Percentiles rank a stretch among this genome's conserved stretches.
Conservation (phyloP, 768 basidiomycete species). For the Hypsizygus marmoreus region DNA sequence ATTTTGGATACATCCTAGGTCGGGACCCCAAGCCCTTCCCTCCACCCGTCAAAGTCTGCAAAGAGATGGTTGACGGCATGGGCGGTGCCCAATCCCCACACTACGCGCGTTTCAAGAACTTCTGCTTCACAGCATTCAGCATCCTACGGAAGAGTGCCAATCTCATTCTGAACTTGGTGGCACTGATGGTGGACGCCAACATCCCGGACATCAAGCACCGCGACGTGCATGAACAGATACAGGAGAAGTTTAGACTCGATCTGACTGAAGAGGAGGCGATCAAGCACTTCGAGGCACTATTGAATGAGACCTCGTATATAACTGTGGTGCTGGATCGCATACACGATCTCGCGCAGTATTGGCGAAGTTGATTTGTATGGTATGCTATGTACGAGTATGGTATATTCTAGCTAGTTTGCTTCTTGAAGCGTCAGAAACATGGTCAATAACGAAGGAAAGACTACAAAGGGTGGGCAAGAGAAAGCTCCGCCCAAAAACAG, state of each 20-base stretch:
- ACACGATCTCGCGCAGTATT: constrained; percentile 89
- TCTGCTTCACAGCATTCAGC: constrained; percentile 97
- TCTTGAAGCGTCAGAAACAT: too few relatives aligned
- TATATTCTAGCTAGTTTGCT: too few relatives aligned
- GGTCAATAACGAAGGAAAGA: too few relatives aligned
- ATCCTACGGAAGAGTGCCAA: constrained; percentile 96
- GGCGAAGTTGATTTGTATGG: constrained; percentile 70
- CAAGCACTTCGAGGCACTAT: constrained; percentile 89
- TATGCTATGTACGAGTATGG: too few relatives aligned
- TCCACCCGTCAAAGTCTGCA: constrained; percentile 97
- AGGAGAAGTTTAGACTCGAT: constrained; percentile 95
- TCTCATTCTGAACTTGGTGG: constrained; percentile 93
- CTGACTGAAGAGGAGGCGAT: constrained; percentile 96
- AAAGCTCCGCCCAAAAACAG: too few relatives aligned
- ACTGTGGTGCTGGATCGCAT: constrained; percentile 92
- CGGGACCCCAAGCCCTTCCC: constrained; percentile 98
- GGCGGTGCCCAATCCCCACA: constrained; percentile 96
- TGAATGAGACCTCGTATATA: constrained; percentile 95
- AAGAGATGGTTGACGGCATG: constrained; percentile 99
- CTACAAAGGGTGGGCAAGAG: too few relatives aligned
- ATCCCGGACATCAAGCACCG: constrained; percentile 96
- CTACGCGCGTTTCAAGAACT: constrained; percentile 93
- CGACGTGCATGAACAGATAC: constrained; percentile 85
- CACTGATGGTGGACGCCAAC: constrained; percentile 96
- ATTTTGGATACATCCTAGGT: constrained; percentile 97